A percentile compares a stretch with the other conserved stretches of the same genome.
Evolutionary conservation across 2,329 filamentous ascomycete species (phyloP).

Genomic region (Fusarium sp.): DNA sequence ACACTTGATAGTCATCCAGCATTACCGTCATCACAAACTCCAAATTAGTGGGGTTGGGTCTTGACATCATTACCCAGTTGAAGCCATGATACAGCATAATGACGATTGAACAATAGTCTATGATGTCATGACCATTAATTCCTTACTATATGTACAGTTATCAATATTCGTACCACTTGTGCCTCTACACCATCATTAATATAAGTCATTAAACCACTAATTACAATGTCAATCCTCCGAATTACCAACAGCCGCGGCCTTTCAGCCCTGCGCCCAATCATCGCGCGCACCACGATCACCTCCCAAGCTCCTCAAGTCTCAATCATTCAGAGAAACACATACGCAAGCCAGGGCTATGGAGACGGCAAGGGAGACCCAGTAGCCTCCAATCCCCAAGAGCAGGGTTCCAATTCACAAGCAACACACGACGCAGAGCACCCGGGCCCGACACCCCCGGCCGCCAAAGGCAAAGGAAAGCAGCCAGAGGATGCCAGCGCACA

Average conservation of each 20-base stretch:
- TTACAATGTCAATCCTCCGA: not conserved
- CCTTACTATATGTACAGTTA: not conserved
- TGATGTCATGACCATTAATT: not conserved
- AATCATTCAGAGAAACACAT: not conserved
- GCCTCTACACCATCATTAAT: not conserved
- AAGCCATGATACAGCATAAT: conserved; percentile 1
- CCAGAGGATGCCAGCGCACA: conserved; percentile 10
- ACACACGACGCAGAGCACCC: conserved; percentile 4
- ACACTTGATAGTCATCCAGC: not conserved
- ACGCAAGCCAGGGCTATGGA: not conserved
- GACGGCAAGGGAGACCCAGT: conserved; percentile 1
- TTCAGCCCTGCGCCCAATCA: not conserved
- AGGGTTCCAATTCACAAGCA: not conserved
- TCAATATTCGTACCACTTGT: not conserved
- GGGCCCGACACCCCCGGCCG: not conserved
- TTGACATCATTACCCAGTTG: conserved; percentile 12
- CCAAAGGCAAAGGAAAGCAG: not conserved
- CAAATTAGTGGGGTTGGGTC: not conserved
- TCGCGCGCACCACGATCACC: not conserved
- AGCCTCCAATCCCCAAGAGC: not conserved
- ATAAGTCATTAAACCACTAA: not conserved
- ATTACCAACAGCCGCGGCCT: not conserved
- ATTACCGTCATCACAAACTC: not conserved
- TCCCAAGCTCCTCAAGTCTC: not conserved
- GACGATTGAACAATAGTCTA: not conserved